A percentile compares a stretch with the other conserved stretches of the same genome.
Evolutionary conservation across 306 rosid species (phyloP).

Genomic region (Macrotyloma uniflorum): DNA sequence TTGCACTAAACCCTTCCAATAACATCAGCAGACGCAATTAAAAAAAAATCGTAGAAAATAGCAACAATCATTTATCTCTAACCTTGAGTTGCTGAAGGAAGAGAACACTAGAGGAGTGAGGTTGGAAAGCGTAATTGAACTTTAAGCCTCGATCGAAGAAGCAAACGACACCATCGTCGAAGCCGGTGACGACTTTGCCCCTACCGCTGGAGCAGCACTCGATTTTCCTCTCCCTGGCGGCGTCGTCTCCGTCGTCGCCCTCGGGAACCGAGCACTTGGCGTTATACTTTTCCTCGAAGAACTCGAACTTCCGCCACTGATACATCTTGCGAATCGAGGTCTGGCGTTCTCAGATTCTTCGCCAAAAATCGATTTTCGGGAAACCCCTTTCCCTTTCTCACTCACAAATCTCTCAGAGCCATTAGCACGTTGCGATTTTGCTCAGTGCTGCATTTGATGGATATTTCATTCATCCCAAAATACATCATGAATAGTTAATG

Average conservation of each 20-base stretch:
- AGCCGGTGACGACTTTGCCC: constrained; percentile 89
- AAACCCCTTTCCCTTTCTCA: background rate
- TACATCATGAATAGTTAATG: too few species aligned
- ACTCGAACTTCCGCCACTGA: constrained; percentile 98
- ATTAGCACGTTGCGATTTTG: background rate
- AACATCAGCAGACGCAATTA: background rate
- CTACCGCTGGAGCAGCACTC: constrained; percentile 93
- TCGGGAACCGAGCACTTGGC: constrained; percentile 76
- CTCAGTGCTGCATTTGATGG: too few species aligned
- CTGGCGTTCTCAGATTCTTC: background rate
- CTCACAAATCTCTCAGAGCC: background rate
- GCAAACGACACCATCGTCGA: constrained; percentile 74
- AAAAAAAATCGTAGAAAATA: background rate
- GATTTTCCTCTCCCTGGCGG: constrained; percentile 48
- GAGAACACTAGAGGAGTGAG: constrained; percentile 79
- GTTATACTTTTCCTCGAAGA: constrained; percentile 84
- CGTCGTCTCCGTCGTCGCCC: constrained; percentile 37
- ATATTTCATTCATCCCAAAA: too few species aligned
- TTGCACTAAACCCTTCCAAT: background rate
- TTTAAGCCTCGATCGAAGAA: constrained; percentile 90
- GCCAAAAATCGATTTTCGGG: background rate
- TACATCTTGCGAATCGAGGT: constrained; percentile 53
- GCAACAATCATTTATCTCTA: background rate
- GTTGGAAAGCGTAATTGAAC: constrained; percentile 78
- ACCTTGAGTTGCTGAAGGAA: constrained; percentile 98